These are phyloP conservation scores for Aspergillus glaucus DNA, from an alignment of 2,329 filamentous ascomycete species.

Conservation along the genomic window DNA sequence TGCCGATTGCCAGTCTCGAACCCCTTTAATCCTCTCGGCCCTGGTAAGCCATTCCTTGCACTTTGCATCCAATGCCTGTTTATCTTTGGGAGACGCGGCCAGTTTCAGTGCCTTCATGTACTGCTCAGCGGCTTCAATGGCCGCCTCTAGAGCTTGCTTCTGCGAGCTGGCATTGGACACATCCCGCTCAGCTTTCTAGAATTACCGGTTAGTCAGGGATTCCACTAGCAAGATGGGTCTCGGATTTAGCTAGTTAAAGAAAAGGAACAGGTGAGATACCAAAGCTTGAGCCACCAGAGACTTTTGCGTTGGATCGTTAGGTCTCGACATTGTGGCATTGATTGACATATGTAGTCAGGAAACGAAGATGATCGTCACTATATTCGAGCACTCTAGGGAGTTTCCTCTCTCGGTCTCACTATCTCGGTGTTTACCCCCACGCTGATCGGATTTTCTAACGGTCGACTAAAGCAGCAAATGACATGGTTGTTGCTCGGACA, in stretches of 20 bases:
- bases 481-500: neutral
- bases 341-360: neutral
- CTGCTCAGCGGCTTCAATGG: slow-evolving; percentile 70
- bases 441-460: neutral
- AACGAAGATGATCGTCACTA: neutral
- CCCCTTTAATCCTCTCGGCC: slow-evolving; percentile 68
- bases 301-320: slow-evolving; percentile 19
- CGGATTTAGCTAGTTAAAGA: neutral
- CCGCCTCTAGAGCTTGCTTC: slow-evolving; percentile 63
- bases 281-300: slow-evolving; percentile 24
- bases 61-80: slow-evolving; percentile 59
- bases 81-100: slow-evolving; percentile 57
- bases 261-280: slow-evolving; percentile 14
- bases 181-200: slow-evolving; percentile 49
- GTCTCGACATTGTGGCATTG: slow-evolving; percentile 24
- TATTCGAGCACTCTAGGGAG: neutral
- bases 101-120: slow-evolving; percentile 71
- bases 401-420: neutral
- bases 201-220: slow-evolving; percentile 16
- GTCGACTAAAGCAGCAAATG: neutral
- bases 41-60: slow-evolving; percentile 63
- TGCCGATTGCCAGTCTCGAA: slow-evolving; percentile 25
- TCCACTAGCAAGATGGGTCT: no score
- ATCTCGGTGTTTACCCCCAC: no score
- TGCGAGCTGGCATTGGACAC: slow-evolving; percentile 48